A percentile compares a stretch with the other conserved stretches of the same genome.
phyloP scores from a whole-genome alignment of 768 basidiomycete species.

The Lactarius deliciosus region DNA sequence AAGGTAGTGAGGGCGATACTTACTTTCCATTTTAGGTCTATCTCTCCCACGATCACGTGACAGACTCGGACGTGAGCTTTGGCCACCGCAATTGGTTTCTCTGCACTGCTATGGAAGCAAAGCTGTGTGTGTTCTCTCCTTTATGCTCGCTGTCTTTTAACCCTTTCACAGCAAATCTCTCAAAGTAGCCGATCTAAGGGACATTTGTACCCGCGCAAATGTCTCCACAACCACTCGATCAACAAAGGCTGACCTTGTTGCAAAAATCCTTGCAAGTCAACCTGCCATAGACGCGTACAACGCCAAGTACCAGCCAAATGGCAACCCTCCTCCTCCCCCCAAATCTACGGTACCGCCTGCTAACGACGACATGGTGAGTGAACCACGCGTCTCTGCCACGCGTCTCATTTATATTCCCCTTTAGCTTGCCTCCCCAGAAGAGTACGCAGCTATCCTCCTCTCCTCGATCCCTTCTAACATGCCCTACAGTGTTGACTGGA shows the following conservation, averaged over 20 bases:
- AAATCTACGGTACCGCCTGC: conserved; percentile 13
- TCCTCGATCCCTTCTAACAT: conserved; percentile 3
- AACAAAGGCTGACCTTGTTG: conserved; percentile 67
- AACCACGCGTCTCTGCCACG: conserved; percentile 8
- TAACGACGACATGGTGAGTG: conserved; percentile 36
- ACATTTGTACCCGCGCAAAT: conserved; percentile 54
- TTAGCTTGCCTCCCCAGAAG: conserved; percentile 37
- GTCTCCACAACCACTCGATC: conserved; percentile 53
- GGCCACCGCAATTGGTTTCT: background rate
- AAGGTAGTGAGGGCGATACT: no score
- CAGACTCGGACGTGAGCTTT: background rate
- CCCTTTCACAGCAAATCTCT: conserved; percentile 50
- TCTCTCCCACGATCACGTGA: background rate
- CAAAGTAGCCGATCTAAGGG: conserved; percentile 69
- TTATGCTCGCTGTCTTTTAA: conserved; percentile 6
- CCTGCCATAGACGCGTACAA: conserved; percentile 53
- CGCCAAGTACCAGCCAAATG: conserved; percentile 28
- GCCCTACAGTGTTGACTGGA: conserved; percentile 15
- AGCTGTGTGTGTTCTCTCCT: conserved; percentile 36
- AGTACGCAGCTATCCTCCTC: conserved; percentile 31
- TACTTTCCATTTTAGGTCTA: background rate
- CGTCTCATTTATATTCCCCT: conserved; percentile 21
- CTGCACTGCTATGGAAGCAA: conserved; percentile 39
- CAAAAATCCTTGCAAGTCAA: conserved; percentile 54
- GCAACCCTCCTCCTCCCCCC: conserved; percentile 17